Evolutionary conservation across 495 filamentous ascomycete genomes (phyloP).

Genomic region (Trichoderma virens): DNA sequence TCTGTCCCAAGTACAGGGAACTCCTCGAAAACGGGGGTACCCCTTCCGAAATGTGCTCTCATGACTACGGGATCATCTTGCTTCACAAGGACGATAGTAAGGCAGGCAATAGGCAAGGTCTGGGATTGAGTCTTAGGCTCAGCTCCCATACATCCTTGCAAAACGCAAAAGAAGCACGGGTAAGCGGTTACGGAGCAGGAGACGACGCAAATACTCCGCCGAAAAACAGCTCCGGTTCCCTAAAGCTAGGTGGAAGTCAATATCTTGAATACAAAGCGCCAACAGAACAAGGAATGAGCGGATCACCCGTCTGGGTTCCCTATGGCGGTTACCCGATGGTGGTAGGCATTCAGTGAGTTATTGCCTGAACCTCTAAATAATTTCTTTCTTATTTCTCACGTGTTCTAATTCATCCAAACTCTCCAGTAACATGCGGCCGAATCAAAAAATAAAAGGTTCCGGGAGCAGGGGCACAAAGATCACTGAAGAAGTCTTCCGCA

Average conservation of each 20-base stretch:
- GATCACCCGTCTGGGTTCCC: constrained; percentile 10
- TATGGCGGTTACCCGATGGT: constrained; percentile 1
- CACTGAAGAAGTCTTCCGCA: neutral
- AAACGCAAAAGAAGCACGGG: neutral
- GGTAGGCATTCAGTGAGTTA: constrained; percentile 13
- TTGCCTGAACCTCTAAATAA: neutral
- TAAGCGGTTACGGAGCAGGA: neutral
- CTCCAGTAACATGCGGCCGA: neutral
- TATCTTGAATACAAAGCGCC: constrained; percentile 2
- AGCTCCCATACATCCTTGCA: neutral
- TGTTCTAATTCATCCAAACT: neutral
- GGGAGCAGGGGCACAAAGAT: neutral
- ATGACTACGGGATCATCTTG: neutral
- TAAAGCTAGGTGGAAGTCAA: neutral
- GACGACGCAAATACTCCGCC: neutral
- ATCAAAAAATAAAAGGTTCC: neutral
- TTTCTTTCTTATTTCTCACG: neutral
- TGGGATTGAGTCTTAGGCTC: neutral
- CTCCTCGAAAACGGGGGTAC: neutral
- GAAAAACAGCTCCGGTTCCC: neutral
- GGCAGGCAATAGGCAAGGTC: neutral
- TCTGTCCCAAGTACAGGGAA: neutral
- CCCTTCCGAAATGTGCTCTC: neutral
- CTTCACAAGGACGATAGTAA: neutral
- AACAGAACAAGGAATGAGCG: constrained; percentile 12